A percentile compares a stretch with the other conserved stretches of the same genome.
Conservation (phyloP, 176 grass and related monocot genomes). For the Triticum urartu region DNA sequence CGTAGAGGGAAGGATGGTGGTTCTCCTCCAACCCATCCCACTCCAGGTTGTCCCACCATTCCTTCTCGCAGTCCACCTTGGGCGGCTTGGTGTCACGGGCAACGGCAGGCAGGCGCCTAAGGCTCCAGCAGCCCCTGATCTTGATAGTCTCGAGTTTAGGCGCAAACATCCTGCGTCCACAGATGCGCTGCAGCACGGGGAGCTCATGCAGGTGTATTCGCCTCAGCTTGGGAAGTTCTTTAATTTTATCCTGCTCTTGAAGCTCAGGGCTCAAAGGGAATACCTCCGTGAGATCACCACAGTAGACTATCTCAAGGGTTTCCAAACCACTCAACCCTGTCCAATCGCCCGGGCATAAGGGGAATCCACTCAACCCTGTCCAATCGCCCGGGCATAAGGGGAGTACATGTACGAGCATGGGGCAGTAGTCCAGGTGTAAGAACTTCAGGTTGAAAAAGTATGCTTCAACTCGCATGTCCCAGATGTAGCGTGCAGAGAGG, state of each 20-base stretch:
- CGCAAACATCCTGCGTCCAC: background rate
- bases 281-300: background rate
- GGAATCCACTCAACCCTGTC: too few relatives aligned
- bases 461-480: background rate
- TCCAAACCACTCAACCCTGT: background rate
- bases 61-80: slow-evolving; percentile 29
- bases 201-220: background rate
- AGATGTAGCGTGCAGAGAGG: background rate
- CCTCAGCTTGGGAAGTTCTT: background rate
- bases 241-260: background rate
- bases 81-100: accelerated
- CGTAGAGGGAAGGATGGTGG: background rate
- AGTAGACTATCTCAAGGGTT: background rate
- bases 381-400: too few relatives aligned
- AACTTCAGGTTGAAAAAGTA: too few relatives aligned
- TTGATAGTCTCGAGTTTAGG: background rate
- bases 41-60: slow-evolving; percentile 20
- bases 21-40: background rate
- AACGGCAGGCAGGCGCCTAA: background rate
- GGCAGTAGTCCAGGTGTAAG: background rate
- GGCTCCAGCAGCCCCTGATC: slow-evolving; percentile 31
- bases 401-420: background rate
- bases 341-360: too few relatives aligned
- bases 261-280: background rate
- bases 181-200: background rate